Evolutionary conservation across 768 basidiomycete species (phyloP).

Genomic region (Mycena leptocephala): DNA sequence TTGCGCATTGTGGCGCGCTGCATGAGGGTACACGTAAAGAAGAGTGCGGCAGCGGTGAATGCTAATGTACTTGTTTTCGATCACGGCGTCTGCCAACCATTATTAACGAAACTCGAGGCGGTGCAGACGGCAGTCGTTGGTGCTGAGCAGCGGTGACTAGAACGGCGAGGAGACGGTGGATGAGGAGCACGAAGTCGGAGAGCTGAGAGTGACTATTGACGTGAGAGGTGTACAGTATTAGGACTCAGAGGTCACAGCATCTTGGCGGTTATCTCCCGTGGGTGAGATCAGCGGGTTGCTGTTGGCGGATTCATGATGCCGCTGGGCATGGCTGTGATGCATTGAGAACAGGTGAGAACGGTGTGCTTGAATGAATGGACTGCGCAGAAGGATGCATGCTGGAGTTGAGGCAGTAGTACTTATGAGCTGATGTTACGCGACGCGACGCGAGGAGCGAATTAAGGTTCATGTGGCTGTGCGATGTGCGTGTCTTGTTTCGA

Average conservation of each 20-base stretch:
- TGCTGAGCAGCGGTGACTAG: not conserved
- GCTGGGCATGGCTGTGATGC: not conserved
- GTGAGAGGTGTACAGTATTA: not conserved
- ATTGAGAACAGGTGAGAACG: not conserved
- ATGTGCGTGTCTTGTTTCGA: not conserved
- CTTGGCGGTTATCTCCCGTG: not conserved
- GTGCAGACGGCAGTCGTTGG: not conserved
- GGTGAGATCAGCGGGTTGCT: not conserved
- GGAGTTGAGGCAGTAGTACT: no score
- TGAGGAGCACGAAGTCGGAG: not conserved
- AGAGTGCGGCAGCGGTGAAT: not conserved
- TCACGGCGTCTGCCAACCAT: constrained; percentile 29
- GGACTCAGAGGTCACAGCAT: not conserved
- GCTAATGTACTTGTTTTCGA: constrained; percentile 27
- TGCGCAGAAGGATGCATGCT: no score
- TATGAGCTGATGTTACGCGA: not conserved
- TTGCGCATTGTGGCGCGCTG: constrained; percentile 6
- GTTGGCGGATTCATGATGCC: not conserved
- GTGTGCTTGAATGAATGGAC: no score
- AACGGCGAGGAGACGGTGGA: not conserved
- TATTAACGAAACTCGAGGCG: constrained; percentile 13
- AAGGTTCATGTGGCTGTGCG: not conserved
- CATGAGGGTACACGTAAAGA: not conserved
- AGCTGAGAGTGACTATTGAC: not conserved
- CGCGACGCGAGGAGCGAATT: not conserved